Percentiles rank a stretch among this genome's conserved stretches.
Evolutionary conservation across 2,329 filamentous ascomycete species (phyloP).

Genomic region (Furcasterigmium sp.): DNA sequence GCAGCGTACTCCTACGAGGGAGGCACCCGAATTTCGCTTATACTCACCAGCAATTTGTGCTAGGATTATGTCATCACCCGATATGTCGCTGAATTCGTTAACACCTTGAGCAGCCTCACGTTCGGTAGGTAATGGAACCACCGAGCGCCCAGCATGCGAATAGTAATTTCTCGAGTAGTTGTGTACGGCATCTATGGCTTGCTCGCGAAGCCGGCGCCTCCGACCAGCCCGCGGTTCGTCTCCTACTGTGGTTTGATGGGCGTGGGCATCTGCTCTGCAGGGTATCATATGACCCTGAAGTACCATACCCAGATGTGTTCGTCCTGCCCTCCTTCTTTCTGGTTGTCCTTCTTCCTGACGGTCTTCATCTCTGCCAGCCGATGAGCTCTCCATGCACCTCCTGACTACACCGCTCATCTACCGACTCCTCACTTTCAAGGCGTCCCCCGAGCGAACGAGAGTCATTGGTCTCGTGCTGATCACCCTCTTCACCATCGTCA

Average conservation of each 20-base stretch:
- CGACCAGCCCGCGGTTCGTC: constrained; percentile 20
- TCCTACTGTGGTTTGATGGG: constrained; percentile 32
- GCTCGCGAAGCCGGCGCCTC: constrained; percentile 12
- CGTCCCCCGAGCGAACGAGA: constrained; percentile 16
- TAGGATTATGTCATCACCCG: constrained; percentile 32
- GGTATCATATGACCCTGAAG: constrained; percentile 27
- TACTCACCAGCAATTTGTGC: too few species aligned
- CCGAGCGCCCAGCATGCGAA: too few species aligned
- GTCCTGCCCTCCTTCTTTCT: too few species aligned
- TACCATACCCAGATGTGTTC: constrained; percentile 29
- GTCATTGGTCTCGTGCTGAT: constrained; percentile 15
- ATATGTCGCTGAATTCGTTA: constrained; percentile 36
- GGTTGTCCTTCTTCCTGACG: too few species aligned
- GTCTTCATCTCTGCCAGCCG: too few species aligned
- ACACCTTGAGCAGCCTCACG: constrained; percentile 31
- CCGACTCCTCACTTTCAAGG: constrained; percentile 29
- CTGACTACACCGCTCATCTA: constrained; percentile 33
- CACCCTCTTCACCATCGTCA: constrained; percentile 23
- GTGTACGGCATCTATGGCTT: constrained; percentile 32
- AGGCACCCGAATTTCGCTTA: too few species aligned
- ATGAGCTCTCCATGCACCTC: constrained; percentile 35
- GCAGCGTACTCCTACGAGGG: too few species aligned
- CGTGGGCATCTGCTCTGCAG: constrained; percentile 24
- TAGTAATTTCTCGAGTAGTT: constrained; percentile 18
- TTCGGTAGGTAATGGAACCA: constrained; percentile 18